phyloP scores from a whole-genome alignment of 1,284 basidiomycete species.

The Phaffia rhodozyma region DNA sequence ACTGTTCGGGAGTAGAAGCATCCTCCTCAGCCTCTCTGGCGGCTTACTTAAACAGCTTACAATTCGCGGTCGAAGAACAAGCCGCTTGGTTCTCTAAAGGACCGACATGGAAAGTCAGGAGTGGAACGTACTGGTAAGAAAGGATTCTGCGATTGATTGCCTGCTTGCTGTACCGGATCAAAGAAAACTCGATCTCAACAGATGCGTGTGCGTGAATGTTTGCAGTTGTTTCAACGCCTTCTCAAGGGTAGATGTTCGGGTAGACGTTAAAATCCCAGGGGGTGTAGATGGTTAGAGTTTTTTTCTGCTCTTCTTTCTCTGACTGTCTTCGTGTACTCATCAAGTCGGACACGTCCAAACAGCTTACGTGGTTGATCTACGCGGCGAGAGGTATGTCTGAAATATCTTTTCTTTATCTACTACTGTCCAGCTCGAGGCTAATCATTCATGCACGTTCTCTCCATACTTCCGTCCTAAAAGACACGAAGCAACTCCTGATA shows the following conservation, averaged over 20 bases:
- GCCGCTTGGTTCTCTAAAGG: conserved; percentile 86
- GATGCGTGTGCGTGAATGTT: background rate
- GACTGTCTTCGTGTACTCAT: background rate
- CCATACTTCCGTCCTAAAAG: conserved; percentile 35
- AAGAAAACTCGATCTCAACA: background rate
- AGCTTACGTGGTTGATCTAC: conserved; percentile 80
- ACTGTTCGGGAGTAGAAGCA: conserved; percentile 90
- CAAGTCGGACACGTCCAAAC: background rate
- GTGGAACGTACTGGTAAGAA: conserved; percentile 83
- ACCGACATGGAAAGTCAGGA: conserved; percentile 79
- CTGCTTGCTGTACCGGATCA: too few relatives aligned
- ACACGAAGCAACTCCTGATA: conserved; percentile 78
- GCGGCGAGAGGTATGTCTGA: conserved; percentile 71
- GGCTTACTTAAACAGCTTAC: conserved; percentile 94
- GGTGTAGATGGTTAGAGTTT: conserved; percentile 55
- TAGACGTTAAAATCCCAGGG: conserved; percentile 96
- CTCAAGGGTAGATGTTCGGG: conserved; percentile 87
- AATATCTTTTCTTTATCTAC: background rate
- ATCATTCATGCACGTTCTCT: conserved; percentile 4
- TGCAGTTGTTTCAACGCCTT: conserved; percentile 93
- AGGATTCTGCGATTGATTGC: background rate
- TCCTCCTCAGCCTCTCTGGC: conserved; percentile 94
- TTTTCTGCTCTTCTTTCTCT: background rate
- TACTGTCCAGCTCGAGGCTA: background rate
- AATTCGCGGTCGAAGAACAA: conserved; percentile 84